phyloP scores from a whole-genome alignment of 2,329 filamentous ascomycete genomes.

The Calonectria naviculata region DNA sequence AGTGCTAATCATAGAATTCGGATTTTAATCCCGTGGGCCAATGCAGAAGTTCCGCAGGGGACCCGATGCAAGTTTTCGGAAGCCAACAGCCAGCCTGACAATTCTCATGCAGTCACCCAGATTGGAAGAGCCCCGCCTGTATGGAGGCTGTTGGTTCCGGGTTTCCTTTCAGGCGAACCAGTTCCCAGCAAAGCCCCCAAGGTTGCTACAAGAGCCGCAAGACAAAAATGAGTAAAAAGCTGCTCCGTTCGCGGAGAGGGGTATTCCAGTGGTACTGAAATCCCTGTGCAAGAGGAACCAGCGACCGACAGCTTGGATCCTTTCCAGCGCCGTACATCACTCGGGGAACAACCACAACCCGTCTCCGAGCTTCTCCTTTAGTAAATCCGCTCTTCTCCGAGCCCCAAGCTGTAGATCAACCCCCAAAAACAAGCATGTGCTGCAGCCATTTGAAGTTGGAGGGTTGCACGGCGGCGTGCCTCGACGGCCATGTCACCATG shows the following conservation, averaged over 20 bases:
- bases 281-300: constrained; percentile 6
- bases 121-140: constrained; percentile 4
- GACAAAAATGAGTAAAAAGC: background rate
- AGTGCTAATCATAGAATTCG: constrained; percentile 25
- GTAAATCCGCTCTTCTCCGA: constrained; percentile 15
- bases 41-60: background rate
- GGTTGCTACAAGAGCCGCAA: background rate
- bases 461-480: constrained; percentile 15
- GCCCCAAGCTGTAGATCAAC: background rate
- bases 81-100: background rate
- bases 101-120: background rate
- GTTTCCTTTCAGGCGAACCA: background rate
- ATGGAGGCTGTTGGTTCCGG: background rate
- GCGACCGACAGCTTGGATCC: background rate
- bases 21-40: background rate
- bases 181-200: background rate
- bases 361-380: background rate
- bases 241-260: constrained; percentile 7
- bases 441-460: constrained; percentile 8
- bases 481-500: constrained; percentile 15
- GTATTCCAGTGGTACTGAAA: constrained; percentile 15
- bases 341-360: background rate
- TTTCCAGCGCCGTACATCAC: background rate
- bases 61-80: background rate
- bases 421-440: background rate